Evolutionary conservation across 2,329 filamentous ascomycete genomes (phyloP), one percentile per base, ranked within the genome.

Genomic region (Zymoseptoria pseudotritici): DNA sequence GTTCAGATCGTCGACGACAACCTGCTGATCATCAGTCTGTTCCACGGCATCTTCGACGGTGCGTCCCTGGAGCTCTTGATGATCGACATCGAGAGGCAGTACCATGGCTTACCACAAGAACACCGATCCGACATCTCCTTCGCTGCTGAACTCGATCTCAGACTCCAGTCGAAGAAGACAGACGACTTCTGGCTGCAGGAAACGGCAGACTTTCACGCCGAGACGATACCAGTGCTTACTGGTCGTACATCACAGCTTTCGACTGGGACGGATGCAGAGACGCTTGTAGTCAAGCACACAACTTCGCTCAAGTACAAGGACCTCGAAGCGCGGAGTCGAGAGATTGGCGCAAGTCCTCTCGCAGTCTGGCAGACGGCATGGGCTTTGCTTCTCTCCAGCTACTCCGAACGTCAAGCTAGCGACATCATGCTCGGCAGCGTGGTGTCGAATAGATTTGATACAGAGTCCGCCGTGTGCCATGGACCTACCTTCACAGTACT

Each of bases 391-490:
- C 29, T 61, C 10, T 58, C 55, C 11, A 49, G 56, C 4, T 61
- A 63, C 46, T 61, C 59, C 3, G 61, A 59, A 1, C 36, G 36
- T 2, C 57, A 59, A 1, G 77, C 76, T 0, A 71, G 78, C 0
- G 89, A 95, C 68, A 75, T 91, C 2, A 77, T 86, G 0, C 82
- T 95, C 49, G 91, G 91, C 0, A 87, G 85, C 2, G 88, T 95
- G 2, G 87, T 88, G 7, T 94, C 91, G 5, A 90, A 91, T 1
- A 82, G 91, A 58, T 73, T 46, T 76, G 84, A 50, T 65, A 79
- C 21, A 61, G 72, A n/a, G 64, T 72, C 29, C 63, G 71, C 1
- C 64, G 76, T 2, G 55, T 72, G 19, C 59, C 62, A 5, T 63
- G 79, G 11, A 58, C 70, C 22, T 62, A 74, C 11, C 55, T 78